Percentiles rank a stretch among this genome's conserved stretches.
Evolutionary conservation across 1,284 basidiomycete species (phyloP).

Genomic region (Kalmanozyma brasiliensis): DNA sequence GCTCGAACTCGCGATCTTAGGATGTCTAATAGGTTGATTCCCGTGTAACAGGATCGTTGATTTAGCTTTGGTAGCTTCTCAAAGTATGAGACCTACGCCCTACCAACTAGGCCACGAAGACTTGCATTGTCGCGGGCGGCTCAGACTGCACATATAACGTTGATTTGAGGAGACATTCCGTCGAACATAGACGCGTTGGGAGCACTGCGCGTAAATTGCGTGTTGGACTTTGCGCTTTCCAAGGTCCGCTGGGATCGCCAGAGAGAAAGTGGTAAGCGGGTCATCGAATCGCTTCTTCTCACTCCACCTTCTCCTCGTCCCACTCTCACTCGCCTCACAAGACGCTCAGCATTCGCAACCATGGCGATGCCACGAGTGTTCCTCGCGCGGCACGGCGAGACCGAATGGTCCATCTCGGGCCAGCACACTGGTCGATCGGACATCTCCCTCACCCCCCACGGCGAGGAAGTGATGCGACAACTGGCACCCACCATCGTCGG

Average conservation of each 20-base stretch:
- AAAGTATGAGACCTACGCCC: constrained; percentile 53
- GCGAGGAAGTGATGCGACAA: constrained; percentile 56
- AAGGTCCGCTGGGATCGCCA: not conserved
- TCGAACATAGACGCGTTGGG: too few species aligned
- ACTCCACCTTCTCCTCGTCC: too few species aligned
- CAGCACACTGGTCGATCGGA: constrained; percentile 66
- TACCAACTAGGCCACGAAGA: constrained; percentile 52
- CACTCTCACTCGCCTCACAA: too few species aligned
- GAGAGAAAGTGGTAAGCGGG: too few species aligned
- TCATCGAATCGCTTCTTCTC: too few species aligned
- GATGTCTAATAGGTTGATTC: constrained; percentile 43
- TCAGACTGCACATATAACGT: not conserved
- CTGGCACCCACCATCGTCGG: constrained; percentile 60
- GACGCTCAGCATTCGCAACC: constrained; percentile 3
- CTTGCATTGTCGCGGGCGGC: not conserved
- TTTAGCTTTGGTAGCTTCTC: not conserved
- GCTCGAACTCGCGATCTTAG: constrained; percentile 54
- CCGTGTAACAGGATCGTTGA: constrained; percentile 36
- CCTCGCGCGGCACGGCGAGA: constrained; percentile 65
- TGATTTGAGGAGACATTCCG: too few species aligned
- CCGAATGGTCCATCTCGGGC: constrained; percentile 65
- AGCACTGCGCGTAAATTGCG: too few species aligned
- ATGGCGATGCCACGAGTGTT: constrained; percentile 64
- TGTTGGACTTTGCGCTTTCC: constrained; percentile 2
- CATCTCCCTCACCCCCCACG: constrained; percentile 60